Evolutionary conservation across 495 filamentous ascomycete species (phyloP), one percentile per base, ranked within the genome.

Genomic region (Melanomma pulvis-pyrius): DNA sequence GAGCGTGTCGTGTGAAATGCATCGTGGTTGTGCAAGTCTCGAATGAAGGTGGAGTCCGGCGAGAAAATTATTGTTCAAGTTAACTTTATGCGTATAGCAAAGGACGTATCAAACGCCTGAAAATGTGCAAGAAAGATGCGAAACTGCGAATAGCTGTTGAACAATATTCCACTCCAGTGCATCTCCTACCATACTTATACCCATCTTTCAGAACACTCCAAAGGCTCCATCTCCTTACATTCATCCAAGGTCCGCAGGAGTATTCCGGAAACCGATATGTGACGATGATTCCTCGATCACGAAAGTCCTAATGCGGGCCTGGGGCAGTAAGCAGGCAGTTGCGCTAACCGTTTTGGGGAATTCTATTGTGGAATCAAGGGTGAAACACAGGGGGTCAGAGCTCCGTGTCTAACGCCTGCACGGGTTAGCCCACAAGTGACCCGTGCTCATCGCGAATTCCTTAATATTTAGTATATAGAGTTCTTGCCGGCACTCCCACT

Each of bases 261-360:
- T 12, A 55, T 30, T 32, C 13, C 6, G 15, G 52, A 55, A 21
- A 55, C 52, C 6, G 6, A 34, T 34, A 21, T 55, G 28, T 36
- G 25, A 55, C 25, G 19, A 55, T 26, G 52, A 55, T 55, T 55
- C 52, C 52, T 55, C 26, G 19, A 55, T 55, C 52, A 26, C 21
- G 28, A 1, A 55, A 32, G 8, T 55, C 52, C 30, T 21, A 59
- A 59, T 12, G 22, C 12, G 24, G 55, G n/a, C 8, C 3, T 2
- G 13, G 9, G 39, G 9, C 8, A 44, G 8, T 3, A 44, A 44
- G 39, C 9, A 44, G 9, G 13, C 3, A 3, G 39, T 3, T 17
- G 39, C 39, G 17, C 9, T 44, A 44, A 44, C 39, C 39, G n/a
- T 2, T 44, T 44, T 17, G 13, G 39, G 39, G n/a, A 17, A 44